Evolutionary conservation across 2,329 filamentous ascomycete genomes (phyloP), one percentile per base, ranked within the genome.

Genomic region (Phialophora verrucosa): DNA sequence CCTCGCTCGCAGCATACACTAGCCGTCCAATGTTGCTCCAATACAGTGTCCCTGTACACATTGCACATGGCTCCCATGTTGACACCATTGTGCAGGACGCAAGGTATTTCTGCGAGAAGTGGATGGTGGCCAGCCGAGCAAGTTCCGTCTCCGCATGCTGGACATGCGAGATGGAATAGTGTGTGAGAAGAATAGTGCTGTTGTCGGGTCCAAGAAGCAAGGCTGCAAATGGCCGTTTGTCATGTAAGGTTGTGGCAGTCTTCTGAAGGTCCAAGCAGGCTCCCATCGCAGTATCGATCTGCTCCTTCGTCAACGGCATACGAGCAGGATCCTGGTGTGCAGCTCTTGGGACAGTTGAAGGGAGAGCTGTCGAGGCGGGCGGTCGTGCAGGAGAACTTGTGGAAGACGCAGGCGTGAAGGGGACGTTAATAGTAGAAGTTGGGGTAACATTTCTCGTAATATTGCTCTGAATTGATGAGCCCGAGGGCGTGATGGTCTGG

Each of bases 31-130:
- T 85, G 70, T 84, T 81, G 47, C 83, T 82, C 83, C 83, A 85
- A 69, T 82, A 81, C 53, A 82, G 77, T 2, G 81, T 80, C 4
- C 78, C 79, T 44, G 76, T 74, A 70, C 83, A 85, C 83, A 85
- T 85, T 23, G 82, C 83, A 66, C 84, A 85, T 1, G 83, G 83
- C 73, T 85, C 84, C 83, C 84, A 85, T 11, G 83, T 85, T 25
- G 79, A 82, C 55, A 84, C 80, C 47, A 85, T 73, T 0, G 83
- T 84, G 70, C 83, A 85, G 44, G 71, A 72, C 75, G 80, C 82
- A 2, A 85, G 77, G 69, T 81, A 85, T 14, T 78, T 76, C 67
- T 82, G 80, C 2, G 78, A 75, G 70, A 81, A 85, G 69, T 85
- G 83, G 5, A 75, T 73, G 17, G 83, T 80, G 0, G 83, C 82